Evolutionary conservation across 129 eudicot genomes (phyloP).

Genomic region (Centella asiatica): DNA sequence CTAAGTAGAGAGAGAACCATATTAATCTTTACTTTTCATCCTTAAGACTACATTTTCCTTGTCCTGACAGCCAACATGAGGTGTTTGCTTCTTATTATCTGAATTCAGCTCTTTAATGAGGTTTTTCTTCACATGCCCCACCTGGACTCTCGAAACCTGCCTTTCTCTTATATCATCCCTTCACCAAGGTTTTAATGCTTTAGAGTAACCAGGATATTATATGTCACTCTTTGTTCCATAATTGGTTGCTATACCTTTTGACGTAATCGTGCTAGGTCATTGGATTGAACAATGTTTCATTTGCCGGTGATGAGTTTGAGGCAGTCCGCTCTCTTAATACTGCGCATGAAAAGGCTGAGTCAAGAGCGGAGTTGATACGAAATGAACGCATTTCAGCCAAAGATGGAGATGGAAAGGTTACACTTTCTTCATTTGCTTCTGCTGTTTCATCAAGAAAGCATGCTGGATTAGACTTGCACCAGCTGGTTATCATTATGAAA

Average conservation of each 20-base stretch:
- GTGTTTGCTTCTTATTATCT: too few relatives aligned
- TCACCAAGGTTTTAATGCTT: too few relatives aligned
- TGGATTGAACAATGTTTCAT: slow-evolving; percentile 83
- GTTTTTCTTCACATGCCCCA: too few relatives aligned
- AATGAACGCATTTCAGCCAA: slow-evolving; percentile 68
- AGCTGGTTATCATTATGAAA: slow-evolving; percentile 68
- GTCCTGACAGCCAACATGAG: too few relatives aligned
- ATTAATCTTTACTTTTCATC: too few relatives aligned
- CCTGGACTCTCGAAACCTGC: too few relatives aligned
- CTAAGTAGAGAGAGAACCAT: too few relatives aligned
- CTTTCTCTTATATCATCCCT: too few relatives aligned
- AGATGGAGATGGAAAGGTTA: slow-evolving; percentile 80
- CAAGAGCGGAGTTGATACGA: slow-evolving; percentile 54
- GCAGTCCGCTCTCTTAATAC: slow-evolving; percentile 69
- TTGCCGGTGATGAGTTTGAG: slow-evolving; percentile 96
- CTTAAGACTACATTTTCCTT: too few relatives aligned
- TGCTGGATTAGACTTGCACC: slow-evolving; percentile 82
- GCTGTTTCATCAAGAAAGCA: slow-evolving; percentile 73
- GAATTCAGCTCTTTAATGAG: too few relatives aligned
- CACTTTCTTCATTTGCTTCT: slow-evolving; percentile 85
- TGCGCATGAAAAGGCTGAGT: slow-evolving; percentile 84
- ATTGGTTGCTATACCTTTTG: slow-evolving; percentile 1
- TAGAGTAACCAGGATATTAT: background rate
- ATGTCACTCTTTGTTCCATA: background rate
- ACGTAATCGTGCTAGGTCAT: slow-evolving; percentile 45